Percentiles rank a stretch among this genome's conserved stretches.
Conservation (phyloP, 768 basidiomycete genomes). For the Podaxis sp. region DNA sequence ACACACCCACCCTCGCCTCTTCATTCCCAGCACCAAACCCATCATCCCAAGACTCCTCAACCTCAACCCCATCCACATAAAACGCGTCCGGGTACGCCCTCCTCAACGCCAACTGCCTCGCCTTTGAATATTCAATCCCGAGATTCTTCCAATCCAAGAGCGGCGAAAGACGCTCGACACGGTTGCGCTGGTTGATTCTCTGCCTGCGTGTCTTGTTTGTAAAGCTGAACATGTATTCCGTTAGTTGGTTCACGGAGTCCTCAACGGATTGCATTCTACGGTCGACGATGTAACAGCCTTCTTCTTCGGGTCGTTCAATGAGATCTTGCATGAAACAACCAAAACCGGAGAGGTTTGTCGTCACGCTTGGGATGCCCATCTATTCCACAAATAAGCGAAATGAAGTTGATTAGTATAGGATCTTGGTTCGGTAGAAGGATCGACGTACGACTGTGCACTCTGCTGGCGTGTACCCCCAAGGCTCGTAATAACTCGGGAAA, state of each 20-base stretch:
- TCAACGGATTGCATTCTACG: slow-evolving; percentile 87
- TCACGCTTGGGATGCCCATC: slow-evolving; percentile 98
- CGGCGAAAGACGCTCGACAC: slow-evolving; percentile 91
- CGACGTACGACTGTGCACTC: slow-evolving; percentile 92
- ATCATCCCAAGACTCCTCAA: slow-evolving; percentile 31
- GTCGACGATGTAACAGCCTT: slow-evolving; percentile 97
- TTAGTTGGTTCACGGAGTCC: slow-evolving; percentile 84
- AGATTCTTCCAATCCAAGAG: slow-evolving; percentile 98
- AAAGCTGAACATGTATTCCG: slow-evolving; percentile 74
- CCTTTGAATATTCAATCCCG: slow-evolving; percentile 96
- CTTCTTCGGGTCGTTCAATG: slow-evolving; percentile 91
- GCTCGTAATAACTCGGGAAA: slow-evolving; percentile 97
- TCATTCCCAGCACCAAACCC: slow-evolving; percentile 51
- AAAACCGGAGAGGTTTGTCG: slow-evolving; percentile 97
- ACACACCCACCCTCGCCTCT: slow-evolving; percentile 59
- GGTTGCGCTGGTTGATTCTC: slow-evolving; percentile 97
- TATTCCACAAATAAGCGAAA: slow-evolving; percentile 22
- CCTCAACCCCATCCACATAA: slow-evolving; percentile 54
- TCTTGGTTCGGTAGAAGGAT: slow-evolving; percentile 13
- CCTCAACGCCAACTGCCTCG: slow-evolving; percentile 85
- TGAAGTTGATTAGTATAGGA: slow-evolving; percentile 2
- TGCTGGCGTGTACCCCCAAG: slow-evolving; percentile 96
- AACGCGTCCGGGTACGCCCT: slow-evolving; percentile 96
- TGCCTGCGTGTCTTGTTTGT: slow-evolving; percentile 86
- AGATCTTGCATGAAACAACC: slow-evolving; percentile 99